A percentile compares a stretch with the other conserved stretches of the same genome.
Evolutionary conservation across 108 stramenopile genomes (phyloP).

Genomic region (Mayamaea pseudoterrestris): DNA sequence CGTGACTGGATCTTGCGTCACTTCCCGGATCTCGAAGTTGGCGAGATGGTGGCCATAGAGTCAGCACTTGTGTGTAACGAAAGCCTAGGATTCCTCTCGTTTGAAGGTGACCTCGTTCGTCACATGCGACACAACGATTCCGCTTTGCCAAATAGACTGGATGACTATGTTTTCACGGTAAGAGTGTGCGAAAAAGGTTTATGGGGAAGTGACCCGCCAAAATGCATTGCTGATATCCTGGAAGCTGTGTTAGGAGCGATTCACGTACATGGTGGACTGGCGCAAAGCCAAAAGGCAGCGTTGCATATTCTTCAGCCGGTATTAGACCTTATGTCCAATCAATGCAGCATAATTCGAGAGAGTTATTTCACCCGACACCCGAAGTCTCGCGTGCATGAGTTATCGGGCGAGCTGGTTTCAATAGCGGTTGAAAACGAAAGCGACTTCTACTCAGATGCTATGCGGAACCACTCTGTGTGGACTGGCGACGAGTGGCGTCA

Average conservation of each 20-base stretch:
- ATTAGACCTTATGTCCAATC: too few species aligned
- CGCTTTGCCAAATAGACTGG: conserved; percentile 31
- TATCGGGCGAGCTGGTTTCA: too few species aligned
- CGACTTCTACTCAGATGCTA: too few species aligned
- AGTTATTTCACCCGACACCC: too few species aligned
- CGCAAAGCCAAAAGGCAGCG: conserved; percentile 6
- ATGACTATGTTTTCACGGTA: conserved; percentile 25
- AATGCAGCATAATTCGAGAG: too few species aligned
- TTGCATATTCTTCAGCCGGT: not conserved
- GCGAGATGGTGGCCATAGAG: conserved; percentile 37
- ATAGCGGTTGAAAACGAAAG: too few species aligned
- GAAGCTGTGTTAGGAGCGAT: conserved; percentile 50
- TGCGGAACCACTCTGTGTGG: too few species aligned
- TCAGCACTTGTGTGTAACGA: too few species aligned
- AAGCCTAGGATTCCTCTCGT: too few species aligned
- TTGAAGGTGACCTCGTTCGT: conserved; percentile 30
- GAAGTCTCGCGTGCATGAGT: too few species aligned
- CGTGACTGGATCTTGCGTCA: conserved; percentile 38
- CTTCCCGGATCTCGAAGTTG: conserved; percentile 9
- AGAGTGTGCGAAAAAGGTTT: conserved; percentile 23
- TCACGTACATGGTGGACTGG: conserved; percentile 27
- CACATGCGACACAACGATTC: conserved; percentile 42
- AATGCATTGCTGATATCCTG: conserved; percentile 40
- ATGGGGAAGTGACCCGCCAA: conserved; percentile 54
- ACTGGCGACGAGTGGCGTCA: too few species aligned